Percentiles rank a stretch among this genome's conserved stretches.
Evolutionary conservation across 495 filamentous ascomycete genomes (phyloP).

Genomic region (Cladorrhinum samala): DNA sequence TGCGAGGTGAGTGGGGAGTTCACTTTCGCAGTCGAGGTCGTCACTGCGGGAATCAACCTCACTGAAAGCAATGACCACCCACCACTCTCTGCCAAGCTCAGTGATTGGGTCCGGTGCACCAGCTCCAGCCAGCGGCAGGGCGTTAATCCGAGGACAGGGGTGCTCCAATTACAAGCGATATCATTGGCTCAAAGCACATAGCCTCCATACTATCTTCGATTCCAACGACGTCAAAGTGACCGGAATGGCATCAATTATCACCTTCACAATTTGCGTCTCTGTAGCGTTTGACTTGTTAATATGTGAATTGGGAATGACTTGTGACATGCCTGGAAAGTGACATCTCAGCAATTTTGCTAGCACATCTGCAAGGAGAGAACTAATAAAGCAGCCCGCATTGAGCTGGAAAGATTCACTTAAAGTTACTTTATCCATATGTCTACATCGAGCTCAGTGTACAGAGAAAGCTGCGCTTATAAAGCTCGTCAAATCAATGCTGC

Average conservation of each 20-base stretch:
- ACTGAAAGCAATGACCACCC: slow-evolving; percentile 4
- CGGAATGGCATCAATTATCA: background rate
- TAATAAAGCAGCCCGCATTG: too few relatives aligned
- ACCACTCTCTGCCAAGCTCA: slow-evolving; percentile 7
- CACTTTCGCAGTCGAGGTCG: slow-evolving; percentile 12
- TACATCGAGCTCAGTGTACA: too few relatives aligned
- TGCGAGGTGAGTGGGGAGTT: slow-evolving; percentile 7
- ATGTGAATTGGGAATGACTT: too few relatives aligned
- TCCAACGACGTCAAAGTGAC: background rate
- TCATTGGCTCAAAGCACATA: slow-evolving; percentile 8
- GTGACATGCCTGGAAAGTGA: too few relatives aligned
- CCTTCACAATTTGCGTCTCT: too few relatives aligned
- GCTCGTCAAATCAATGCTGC: too few relatives aligned
- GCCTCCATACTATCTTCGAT: background rate
- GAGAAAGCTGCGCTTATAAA: too few relatives aligned
- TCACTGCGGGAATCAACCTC: slow-evolving; percentile 6
- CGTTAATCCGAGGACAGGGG: slow-evolving; percentile 17
- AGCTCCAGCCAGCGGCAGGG: slow-evolving; percentile 2
- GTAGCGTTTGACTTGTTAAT: too few relatives aligned
- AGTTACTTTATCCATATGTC: too few relatives aligned
- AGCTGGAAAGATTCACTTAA: too few relatives aligned
- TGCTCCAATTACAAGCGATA: background rate
- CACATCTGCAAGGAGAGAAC: too few relatives aligned
- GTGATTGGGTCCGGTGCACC: slow-evolving; percentile 8
- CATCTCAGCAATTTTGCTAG: too few relatives aligned